Base-by-base conservation (phyloP, 2,329 filamentous ascomycete genomes). In the Colletotrichum sp. region DNA sequence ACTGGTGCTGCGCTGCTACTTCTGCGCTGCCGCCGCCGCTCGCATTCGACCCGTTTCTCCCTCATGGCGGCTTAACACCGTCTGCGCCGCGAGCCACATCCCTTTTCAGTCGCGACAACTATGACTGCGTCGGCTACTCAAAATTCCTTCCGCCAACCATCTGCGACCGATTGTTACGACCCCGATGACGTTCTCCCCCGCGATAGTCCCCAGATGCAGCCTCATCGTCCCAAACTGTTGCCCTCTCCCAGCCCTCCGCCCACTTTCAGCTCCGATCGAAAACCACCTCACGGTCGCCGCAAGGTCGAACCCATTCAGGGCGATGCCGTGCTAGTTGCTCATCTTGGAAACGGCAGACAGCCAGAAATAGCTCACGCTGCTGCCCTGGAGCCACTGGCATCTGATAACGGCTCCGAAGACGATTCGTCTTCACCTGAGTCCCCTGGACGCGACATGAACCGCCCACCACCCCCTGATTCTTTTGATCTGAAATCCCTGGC, bases 261-360 rank as follows among this genome's bases (percentile, higher is more conserved):
- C 79, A 81, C 81, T 83, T 81, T 80, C 79, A 84, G 80, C 78
- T 80, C 80, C 76, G 83, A 82, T 79, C 82, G 84, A 83, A 87
- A 86, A 82, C 88, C 87, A 81, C 85, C 87, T 87, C 89, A 89
- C 87, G 85, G 87, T 88, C 85, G 84, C 78, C 86, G 82, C 80
- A 92, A 91, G 89, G 85, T 88, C 77, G 87, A 84, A 78, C 87
- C 90, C 57, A 91, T 86, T 80, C 90, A 90, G 81, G 91, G 90
- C 79, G 92, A 94, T 89, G 91, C 88, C 79, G 92, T 95, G 78
- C 88, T 96, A 83, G 89, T 96, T 77, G 85, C 87, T 73, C 87
- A 89, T 82, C 89, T 96, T 86, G 91, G 87, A 79, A 90, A 88
- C 81, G 91, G 92, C 80, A 92, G 92, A 81, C 87, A 88, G 78